phyloP scores from a whole-genome alignment of 805 yeast species.

The Maudiozyma bulderi region DNA sequence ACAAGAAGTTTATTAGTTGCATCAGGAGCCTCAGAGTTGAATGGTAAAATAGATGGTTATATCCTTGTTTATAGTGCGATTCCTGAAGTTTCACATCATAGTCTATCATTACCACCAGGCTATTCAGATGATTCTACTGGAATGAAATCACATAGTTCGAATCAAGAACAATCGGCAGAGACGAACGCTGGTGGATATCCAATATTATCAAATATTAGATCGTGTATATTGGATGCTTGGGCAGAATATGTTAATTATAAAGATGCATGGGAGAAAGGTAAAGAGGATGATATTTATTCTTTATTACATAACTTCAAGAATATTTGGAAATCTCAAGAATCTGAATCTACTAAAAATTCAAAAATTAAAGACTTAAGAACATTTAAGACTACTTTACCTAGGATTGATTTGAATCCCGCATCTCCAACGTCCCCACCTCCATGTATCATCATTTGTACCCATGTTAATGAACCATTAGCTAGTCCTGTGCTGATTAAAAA shows the following conservation, averaged over 20 bases:
- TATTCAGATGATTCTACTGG: constrained; percentile 27
- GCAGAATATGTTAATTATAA: constrained; percentile 49
- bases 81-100: constrained; percentile 38
- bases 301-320: constrained; percentile 47
- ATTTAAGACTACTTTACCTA: constrained; percentile 25
- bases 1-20: constrained; percentile 65
- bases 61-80: constrained; percentile 59
- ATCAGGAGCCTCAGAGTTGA: constrained; percentile 68
- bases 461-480: constrained; percentile 44
- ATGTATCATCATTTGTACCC: constrained; percentile 57
- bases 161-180: neutral
- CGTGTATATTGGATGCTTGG: constrained; percentile 66
- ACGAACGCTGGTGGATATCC: constrained; percentile 22
- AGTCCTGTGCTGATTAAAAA: constrained; percentile 50
- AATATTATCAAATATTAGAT: constrained; percentile 37
- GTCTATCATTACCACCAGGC: constrained; percentile 39
- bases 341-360: constrained; percentile 22
- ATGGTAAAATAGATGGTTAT: constrained; percentile 70
- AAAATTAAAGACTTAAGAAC: constrained; percentile 26
- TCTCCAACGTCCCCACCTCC: constrained; percentile 49
- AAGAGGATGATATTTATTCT: constrained; percentile 59
- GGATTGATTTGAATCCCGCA: constrained; percentile 28
- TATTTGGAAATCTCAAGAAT: constrained; percentile 39
- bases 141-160: neutral
- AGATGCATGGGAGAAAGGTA: constrained; percentile 49